Evolutionary conservation across 2,329 filamentous ascomycete genomes (phyloP).

Genomic region (Aspergillus pseudoviridinutans): DNA sequence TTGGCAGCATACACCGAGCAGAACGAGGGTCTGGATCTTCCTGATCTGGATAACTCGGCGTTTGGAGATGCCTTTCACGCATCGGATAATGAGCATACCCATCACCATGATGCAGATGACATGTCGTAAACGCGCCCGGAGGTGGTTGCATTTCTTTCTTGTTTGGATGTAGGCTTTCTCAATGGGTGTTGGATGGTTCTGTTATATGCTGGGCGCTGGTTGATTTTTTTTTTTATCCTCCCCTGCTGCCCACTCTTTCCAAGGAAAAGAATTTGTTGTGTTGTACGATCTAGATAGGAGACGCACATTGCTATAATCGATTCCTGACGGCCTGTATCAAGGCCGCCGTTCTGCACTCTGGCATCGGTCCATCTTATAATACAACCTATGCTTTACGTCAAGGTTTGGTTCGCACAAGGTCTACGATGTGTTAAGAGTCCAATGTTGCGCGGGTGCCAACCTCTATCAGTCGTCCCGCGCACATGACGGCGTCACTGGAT

Average conservation of each 20-base stretch:
- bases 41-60: slow-evolving; percentile 71
- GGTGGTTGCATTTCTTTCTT: slow-evolving; percentile 4
- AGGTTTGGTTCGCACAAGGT: neutral
- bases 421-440: neutral
- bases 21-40: slow-evolving; percentile 50
- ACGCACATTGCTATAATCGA: neutral
- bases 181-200: slow-evolving; percentile 14
- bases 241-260: slow-evolving; percentile 4
- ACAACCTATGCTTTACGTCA: neutral
- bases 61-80: slow-evolving; percentile 79
- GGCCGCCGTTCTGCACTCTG: neutral
- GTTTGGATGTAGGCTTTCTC: slow-evolving; percentile 13
- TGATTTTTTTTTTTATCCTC: slow-evolving; percentile 4
- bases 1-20: slow-evolving; percentile 63
- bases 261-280: neutral
- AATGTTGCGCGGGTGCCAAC: neutral
- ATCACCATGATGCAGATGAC: slow-evolving; percentile 39
- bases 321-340: neutral
- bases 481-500: slow-evolving; percentile 1
- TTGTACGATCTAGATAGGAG: neutral
- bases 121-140: slow-evolving; percentile 27
- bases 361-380: neutral
- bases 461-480: neutral
- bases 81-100: slow-evolving; percentile 44
- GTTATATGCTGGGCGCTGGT: slow-evolving; percentile 11